These are phyloP conservation scores for Ustilago shanxiensis DNA, from an alignment of 1,284 basidiomycete genomes.

Conservation along the genomic window DNA sequence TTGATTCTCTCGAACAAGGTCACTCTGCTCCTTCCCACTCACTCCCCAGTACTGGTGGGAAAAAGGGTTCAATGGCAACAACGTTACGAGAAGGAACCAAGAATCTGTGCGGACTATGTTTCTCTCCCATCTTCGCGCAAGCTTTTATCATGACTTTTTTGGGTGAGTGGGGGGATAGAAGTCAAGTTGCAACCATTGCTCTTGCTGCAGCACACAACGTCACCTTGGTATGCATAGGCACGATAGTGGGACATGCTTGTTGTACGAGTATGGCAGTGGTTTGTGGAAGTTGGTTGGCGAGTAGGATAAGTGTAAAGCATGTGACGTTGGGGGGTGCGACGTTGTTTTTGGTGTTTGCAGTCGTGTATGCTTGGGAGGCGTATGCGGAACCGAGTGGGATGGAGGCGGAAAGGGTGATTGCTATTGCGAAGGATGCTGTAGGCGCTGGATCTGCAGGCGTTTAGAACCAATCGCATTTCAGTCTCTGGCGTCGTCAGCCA, in stretches of 20 bases:
- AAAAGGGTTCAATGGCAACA: neutral
- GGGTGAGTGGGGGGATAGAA: constrained; percentile 98
- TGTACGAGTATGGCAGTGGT: constrained; percentile 92
- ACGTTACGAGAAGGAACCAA: constrained; percentile 76
- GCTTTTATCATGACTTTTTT: constrained; percentile 94
- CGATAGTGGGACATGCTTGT: constrained; percentile 86
- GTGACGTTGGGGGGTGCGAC: constrained; percentile 86
- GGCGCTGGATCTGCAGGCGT: neutral
- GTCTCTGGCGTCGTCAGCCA: too few relatives aligned
- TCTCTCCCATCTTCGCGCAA: constrained; percentile 95
- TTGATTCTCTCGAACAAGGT: constrained; percentile 55
- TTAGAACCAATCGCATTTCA: too few relatives aligned
- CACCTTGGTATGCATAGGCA: constrained; percentile 87
- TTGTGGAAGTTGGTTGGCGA: constrained; percentile 84
- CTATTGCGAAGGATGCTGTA: constrained; percentile 18
- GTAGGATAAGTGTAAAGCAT: constrained; percentile 43
- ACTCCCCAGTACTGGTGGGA: neutral
- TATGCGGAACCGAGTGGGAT: constrained; percentile 6
- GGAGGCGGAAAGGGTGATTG: neutral
- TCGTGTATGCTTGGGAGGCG: constrained; percentile 72
- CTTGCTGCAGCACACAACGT: constrained; percentile 91
- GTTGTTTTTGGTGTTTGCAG: constrained; percentile 84
- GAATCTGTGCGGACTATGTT: constrained; percentile 84
- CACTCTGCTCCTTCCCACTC: neutral
- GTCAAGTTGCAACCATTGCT: constrained; percentile 97